A percentile compares a stretch with the other conserved stretches of the same genome.
Conservation (phyloP, 129 eudicot species). For the Helianthus annuus region DNA sequence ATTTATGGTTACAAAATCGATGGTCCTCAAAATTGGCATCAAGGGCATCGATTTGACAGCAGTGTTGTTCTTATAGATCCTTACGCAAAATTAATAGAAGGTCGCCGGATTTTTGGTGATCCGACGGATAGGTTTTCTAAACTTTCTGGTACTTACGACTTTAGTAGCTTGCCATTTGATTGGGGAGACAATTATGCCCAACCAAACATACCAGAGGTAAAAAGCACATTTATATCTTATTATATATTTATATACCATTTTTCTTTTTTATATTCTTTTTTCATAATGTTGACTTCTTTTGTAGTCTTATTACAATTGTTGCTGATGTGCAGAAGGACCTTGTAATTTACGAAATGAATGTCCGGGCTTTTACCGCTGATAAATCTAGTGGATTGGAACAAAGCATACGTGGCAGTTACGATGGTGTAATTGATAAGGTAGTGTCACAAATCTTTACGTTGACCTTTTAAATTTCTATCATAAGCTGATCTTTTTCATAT, state of each 20-base stretch:
- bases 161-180: conserved; percentile 72
- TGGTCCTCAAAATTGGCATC: conserved; percentile 81
- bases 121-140: conserved; percentile 51
- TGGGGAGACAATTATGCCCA: conserved; percentile 82
- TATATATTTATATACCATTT: not conserved
- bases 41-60: conserved; percentile 95
- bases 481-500: conserved; percentile 3
- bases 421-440: conserved; percentile 93
- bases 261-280: conserved; percentile 5
- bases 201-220: conserved; percentile 95
- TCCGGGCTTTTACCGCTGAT: conserved; percentile 96
- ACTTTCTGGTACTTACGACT: conserved; percentile 81
- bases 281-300: conserved; percentile 4
- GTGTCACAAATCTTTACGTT: not conserved
- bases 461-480: not conserved
- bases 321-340: conserved; percentile 77
- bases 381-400: conserved; percentile 75
- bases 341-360: conserved; percentile 93
- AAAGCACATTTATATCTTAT: not conserved
- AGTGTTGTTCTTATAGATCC: conserved; percentile 76
- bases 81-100: conserved; percentile 86
- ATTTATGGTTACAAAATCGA: conserved; percentile 81
- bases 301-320: conserved; percentile 12
- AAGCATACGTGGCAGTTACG: conserved; percentile 80
- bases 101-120: conserved; percentile 83